These are phyloP conservation scores for Ceratonia siliqua DNA, from an alignment of 306 rosid species.

Conservation along the genomic window DNA sequence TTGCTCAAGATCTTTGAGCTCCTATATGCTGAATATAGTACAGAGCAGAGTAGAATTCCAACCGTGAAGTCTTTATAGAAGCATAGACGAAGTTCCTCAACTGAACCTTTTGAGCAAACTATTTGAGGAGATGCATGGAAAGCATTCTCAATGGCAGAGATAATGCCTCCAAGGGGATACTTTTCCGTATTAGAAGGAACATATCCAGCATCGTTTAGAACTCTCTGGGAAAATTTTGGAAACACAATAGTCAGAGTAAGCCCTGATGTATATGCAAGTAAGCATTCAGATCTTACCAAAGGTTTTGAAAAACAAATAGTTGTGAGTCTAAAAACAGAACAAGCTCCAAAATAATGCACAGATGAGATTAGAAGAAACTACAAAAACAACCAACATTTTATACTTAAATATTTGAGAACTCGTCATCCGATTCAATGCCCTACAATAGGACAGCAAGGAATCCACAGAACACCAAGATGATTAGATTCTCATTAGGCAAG, in stretches of 20 bases:
- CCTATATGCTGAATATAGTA: conserved; percentile 3
- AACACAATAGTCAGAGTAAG: conserved; percentile 30
- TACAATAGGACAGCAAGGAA: neutral
- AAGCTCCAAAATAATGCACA: conserved; percentile 7
- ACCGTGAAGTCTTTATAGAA: conserved; percentile 92
- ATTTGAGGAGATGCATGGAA: conserved; percentile 73
- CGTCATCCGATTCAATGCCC: conserved; percentile 3
- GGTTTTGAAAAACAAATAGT: conserved; percentile 34
- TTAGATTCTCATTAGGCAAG: neutral
- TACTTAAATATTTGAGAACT: neutral
- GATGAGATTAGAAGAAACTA: neutral
- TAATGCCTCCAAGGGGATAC: conserved; percentile 90
- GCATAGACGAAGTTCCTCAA: conserved; percentile 81
- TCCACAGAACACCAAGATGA: neutral
- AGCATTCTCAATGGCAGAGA: conserved; percentile 90
- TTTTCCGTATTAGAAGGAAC: conserved; percentile 82
- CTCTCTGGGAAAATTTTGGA: conserved; percentile 51
- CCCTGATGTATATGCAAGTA: conserved; percentile 10
- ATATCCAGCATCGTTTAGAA: conserved; percentile 81
- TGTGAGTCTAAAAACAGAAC: conserved; percentile 20
- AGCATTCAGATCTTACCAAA: conserved; percentile 5
- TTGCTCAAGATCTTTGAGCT: conserved; percentile 9
- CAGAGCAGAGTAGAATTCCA: conserved; percentile 24
- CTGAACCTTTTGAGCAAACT: conserved; percentile 59
- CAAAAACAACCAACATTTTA: neutral